A percentile compares a stretch with the other conserved stretches of the same genome.
Evolutionary conservation across 73 alveolate genomes (phyloP).

Genomic region (Paraurostyla sp.): DNA sequence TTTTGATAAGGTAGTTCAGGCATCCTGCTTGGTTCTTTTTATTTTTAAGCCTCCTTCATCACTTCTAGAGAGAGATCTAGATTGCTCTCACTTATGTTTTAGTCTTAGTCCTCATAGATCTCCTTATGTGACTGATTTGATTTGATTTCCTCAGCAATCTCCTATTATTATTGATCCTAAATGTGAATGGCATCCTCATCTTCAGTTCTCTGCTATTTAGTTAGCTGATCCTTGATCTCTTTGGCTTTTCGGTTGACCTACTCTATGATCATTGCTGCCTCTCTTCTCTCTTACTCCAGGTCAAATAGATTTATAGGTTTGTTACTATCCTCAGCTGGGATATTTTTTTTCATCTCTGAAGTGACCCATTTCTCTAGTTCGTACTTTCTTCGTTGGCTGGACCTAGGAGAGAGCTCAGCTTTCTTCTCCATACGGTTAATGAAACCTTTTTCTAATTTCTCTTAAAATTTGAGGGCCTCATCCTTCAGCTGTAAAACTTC

Average conservation of each 20-base stretch:
- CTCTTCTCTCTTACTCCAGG: conserved; percentile 11
- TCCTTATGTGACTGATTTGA: background rate
- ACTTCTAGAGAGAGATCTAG: background rate
- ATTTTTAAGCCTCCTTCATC: background rate
- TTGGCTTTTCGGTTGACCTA: conserved; percentile 19
- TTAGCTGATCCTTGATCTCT: background rate
- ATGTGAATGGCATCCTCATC: conserved; percentile 6
- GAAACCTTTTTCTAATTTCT: conserved; percentile 38
- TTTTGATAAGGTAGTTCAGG: background rate
- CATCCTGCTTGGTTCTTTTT: background rate
- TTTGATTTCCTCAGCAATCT: background rate
- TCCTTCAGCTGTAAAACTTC: conserved; percentile 25
- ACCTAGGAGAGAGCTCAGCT: conserved; percentile 3
- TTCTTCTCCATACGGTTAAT: conserved; percentile 8
- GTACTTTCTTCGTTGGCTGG: conserved; percentile 17
- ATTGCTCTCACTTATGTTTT: background rate
- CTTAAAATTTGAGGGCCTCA: conserved; percentile 14
- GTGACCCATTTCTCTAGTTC: conserved; percentile 58
- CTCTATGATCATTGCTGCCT: conserved; percentile 19
- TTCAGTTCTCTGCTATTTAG: background rate
- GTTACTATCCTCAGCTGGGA: background rate
- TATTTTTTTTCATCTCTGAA: background rate
- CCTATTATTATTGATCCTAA: background rate
- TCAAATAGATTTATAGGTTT: conserved; percentile 46
- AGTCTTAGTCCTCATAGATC: background rate